A percentile compares a stretch with the other conserved stretches of the same genome.
phyloP scores from a whole-genome alignment of 2,329 filamentous ascomycete species.

The Paradendryphiella salina region DNA sequence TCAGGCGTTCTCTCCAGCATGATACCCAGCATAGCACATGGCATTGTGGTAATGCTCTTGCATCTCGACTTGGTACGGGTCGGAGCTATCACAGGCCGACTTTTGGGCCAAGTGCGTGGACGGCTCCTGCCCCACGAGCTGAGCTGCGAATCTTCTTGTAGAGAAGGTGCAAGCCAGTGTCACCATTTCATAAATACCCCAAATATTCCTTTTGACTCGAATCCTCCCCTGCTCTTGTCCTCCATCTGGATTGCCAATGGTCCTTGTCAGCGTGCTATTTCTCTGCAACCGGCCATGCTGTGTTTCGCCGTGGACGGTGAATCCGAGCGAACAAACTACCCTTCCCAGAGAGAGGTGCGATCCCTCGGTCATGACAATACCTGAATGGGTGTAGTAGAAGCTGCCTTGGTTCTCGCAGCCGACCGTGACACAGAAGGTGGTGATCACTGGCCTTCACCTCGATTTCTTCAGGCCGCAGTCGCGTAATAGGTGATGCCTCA shows the following conservation, averaged over 20 bases:
- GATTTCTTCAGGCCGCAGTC: neutral
- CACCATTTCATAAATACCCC: no score
- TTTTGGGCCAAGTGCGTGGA: neutral
- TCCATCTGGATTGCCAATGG: no score
- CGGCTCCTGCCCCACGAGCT: neutral
- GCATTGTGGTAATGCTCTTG: constrained; percentile 5
- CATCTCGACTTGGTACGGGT: neutral
- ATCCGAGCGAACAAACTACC: no score
- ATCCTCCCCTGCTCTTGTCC: no score
- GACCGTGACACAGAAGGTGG: neutral
- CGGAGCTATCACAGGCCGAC: neutral
- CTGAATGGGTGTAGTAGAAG: neutral
- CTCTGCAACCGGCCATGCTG: no score
- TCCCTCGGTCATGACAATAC: neutral
- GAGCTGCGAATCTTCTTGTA: no score
- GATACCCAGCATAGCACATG: constrained; percentile 25
- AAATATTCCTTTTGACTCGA: no score
- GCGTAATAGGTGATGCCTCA: neutral
- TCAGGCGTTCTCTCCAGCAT: constrained; percentile 16
- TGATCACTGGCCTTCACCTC: constrained; percentile 3
- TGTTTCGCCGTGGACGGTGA: no score
- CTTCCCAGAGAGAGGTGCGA: no score
- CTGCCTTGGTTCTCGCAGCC: neutral
- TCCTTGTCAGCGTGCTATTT: no score
- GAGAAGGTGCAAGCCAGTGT: no score